Evolutionary conservation across 163 green algal species (phyloP).

Genomic region (Prototheca stagnorum): DNA sequence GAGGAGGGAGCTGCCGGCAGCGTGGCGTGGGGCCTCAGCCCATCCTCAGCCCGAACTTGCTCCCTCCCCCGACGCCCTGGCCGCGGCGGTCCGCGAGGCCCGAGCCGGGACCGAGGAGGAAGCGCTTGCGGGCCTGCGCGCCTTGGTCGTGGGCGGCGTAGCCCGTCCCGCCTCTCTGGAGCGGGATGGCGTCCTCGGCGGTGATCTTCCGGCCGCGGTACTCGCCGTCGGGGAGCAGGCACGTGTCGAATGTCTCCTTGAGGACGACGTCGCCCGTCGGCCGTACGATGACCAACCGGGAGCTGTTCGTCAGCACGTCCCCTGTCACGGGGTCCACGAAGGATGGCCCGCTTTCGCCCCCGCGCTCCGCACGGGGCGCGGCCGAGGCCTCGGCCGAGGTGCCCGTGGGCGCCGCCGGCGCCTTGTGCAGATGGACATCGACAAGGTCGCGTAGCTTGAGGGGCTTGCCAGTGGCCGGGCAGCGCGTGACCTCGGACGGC

Average conservation of each 20-base stretch:
- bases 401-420: neutral
- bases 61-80: slow-evolving; percentile 38
- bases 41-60: slow-evolving; percentile 53
- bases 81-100: slow-evolving; percentile 65
- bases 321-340: slow-evolving; percentile 86
- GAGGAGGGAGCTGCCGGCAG: too few species aligned
- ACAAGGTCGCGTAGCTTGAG: slow-evolving; percentile 81
- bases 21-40: too few species aligned
- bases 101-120: slow-evolving; percentile 48
- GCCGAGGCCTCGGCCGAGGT: neutral
- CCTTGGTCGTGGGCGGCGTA: slow-evolving; percentile 68
- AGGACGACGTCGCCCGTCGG: slow-evolving; percentile 73
- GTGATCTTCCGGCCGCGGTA: slow-evolving; percentile 41
- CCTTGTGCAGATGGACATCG: slow-evolving; percentile 33
- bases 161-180: slow-evolving; percentile 72
- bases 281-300: slow-evolving; percentile 60
- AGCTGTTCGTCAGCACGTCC: slow-evolving; percentile 76
- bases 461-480: slow-evolving; percentile 71
- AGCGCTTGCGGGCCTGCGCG: slow-evolving; percentile 45
- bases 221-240: slow-evolving; percentile 63
- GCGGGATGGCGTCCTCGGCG: slow-evolving; percentile 63
- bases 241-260: slow-evolving; percentile 69
- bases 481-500: slow-evolving; percentile 61
- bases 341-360: slow-evolving; percentile 19
- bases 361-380: neutral